phyloP scores from a whole-genome alignment of 2,329 filamentous ascomycete genomes.

The Sclerotiophoma versabilis region DNA sequence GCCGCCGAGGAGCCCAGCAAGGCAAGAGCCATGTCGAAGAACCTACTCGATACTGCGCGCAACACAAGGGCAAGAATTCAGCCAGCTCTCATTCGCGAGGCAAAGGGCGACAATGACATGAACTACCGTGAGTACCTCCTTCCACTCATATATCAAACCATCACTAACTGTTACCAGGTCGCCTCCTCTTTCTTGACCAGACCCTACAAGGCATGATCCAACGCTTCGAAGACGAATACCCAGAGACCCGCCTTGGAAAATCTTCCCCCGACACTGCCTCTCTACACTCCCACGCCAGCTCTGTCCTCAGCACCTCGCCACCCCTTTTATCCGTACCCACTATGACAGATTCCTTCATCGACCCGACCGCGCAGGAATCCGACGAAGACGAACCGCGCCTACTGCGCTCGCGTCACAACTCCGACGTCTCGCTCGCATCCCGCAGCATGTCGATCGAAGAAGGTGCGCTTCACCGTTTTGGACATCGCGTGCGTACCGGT shows the following conservation, averaged over 20 bases:
- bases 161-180: constrained; percentile 58
- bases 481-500: constrained; percentile 70
- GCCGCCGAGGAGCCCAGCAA: constrained; percentile 37
- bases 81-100: constrained; percentile 79
- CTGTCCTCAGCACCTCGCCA: constrained; percentile 40
- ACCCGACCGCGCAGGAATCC: constrained; percentile 40
- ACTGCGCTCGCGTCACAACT: constrained; percentile 65
- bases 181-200: constrained; percentile 83
- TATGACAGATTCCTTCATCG: constrained; percentile 38
- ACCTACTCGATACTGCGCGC: constrained; percentile 82
- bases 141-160: neutral
- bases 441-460: constrained; percentile 72
- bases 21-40: constrained; percentile 84
- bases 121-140: constrained; percentile 72
- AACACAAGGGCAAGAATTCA: constrained; percentile 87
- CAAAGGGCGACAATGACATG: constrained; percentile 72
- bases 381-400: constrained; percentile 54
- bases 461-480: constrained; percentile 72
- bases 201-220: constrained; percentile 92
- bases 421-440: constrained; percentile 72
- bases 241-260: constrained; percentile 73
- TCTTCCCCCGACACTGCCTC: constrained; percentile 40
- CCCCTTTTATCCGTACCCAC: constrained; percentile 40
- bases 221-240: constrained; percentile 95
- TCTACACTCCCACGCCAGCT: constrained; percentile 38